A percentile compares a stretch with the other conserved stretches of the same genome.
phyloP scores from a whole-genome alignment of 371 early-diverging fungal genomes.

The Rhizopus microsporus region DNA sequence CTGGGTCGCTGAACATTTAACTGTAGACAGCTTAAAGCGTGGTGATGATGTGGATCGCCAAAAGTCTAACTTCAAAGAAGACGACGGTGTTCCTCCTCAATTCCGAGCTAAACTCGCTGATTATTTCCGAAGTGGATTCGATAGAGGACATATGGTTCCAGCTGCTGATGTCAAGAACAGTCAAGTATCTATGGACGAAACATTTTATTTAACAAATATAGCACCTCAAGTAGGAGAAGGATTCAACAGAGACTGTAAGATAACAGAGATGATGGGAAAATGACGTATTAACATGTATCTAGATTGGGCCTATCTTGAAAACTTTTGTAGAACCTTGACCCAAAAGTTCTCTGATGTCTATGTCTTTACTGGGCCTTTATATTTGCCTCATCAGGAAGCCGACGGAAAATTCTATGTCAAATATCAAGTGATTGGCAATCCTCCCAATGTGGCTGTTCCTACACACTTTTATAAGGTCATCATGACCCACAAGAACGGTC shows the following conservation, averaged over 20 bases:
- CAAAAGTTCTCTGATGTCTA: conserved; percentile 70
- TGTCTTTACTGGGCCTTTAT: conserved; percentile 80
- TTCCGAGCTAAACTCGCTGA: conserved; percentile 73
- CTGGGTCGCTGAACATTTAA: conserved; percentile 87
- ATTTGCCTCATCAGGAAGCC: conserved; percentile 71
- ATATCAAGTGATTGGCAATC: conserved; percentile 88
- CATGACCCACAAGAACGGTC: conserved; percentile 54
- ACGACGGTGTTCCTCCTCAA: conserved; percentile 58
- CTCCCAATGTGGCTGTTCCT: conserved; percentile 90
- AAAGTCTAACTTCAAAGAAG: conserved; percentile 74
- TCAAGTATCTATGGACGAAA: conserved; percentile 76
- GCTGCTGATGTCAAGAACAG: conserved; percentile 78
- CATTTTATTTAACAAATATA: conserved; percentile 79
- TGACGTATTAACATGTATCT: conserved; percentile 2
- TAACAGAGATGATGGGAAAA: background rate
- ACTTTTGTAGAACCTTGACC: conserved; percentile 72
- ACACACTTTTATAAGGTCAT: conserved; percentile 93
- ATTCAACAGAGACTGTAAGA: conserved; percentile 77
- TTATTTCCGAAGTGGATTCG: conserved; percentile 74
- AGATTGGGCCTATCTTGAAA: conserved; percentile 83
- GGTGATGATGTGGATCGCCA: conserved; percentile 61
- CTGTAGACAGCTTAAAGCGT: conserved; percentile 59
- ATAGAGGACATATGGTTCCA: conserved; percentile 87
- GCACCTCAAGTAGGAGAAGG: conserved; percentile 84
- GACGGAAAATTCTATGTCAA: conserved; percentile 77